Evolutionary conservation across 1,139 yeast species (phyloP).

Genomic region (Yamadazyma conglobata): DNA sequence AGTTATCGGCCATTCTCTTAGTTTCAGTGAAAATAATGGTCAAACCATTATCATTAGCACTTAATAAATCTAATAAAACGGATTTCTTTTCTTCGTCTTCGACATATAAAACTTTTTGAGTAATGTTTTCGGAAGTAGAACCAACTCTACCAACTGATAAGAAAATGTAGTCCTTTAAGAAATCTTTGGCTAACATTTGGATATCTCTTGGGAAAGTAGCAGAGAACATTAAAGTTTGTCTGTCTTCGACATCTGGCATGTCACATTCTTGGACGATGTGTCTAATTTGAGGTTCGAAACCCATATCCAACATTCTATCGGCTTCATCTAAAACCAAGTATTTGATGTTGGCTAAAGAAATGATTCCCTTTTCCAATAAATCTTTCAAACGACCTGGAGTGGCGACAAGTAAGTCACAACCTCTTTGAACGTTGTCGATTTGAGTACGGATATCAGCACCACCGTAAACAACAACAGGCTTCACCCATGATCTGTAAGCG

Average conservation of each 20-base stretch:
- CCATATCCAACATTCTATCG: conserved; percentile 99
- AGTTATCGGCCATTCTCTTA: conserved; percentile 95
- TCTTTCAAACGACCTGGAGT: conserved; percentile 99
- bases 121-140: conserved; percentile 94
- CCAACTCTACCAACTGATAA: conserved; percentile 98
- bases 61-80: conserved; percentile 80
- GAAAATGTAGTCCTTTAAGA: conserved; percentile 92
- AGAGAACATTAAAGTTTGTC: conserved; percentile 97
- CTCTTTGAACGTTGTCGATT: conserved; percentile 84
- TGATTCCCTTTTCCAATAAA: conserved; percentile 89
- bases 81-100: conserved; percentile 95
- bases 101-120: conserved; percentile 88
- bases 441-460: conserved; percentile 93
- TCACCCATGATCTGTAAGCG: conserved; percentile 97
- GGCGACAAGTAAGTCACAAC: conserved; percentile 94
- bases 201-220: conserved; percentile 99
- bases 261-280: conserved; percentile 96
- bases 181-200: conserved; percentile 95
- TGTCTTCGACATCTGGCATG: conserved; percentile 86
- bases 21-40: conserved; percentile 96
- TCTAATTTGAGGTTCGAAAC: conserved; percentile 99
- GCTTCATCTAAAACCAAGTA: conserved; percentile 97
- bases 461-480: conserved; percentile 95
- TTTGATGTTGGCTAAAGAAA: conserved; percentile 84
- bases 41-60: conserved; percentile 76